Evolutionary conservation across 768 basidiomycete species (phyloP).

Genomic region (Lactarius psammicola): DNA sequence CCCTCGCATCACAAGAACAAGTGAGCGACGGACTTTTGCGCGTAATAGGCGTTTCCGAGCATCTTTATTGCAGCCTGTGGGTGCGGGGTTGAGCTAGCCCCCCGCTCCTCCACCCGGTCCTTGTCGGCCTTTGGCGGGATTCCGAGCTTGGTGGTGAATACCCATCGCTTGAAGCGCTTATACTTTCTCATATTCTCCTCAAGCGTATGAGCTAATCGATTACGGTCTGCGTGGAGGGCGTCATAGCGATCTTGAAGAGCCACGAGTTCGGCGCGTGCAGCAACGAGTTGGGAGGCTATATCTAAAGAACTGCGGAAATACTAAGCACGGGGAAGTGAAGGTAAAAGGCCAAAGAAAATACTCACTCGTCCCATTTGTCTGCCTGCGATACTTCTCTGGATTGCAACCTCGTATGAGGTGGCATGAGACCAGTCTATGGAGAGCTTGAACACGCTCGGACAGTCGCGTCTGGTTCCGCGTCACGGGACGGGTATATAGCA

Average conservation of each 20-base stretch:
- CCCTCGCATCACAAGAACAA: background rate
- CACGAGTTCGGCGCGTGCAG: conserved; percentile 13
- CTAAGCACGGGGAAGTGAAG: background rate
- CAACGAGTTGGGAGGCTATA: conserved; percentile 5
- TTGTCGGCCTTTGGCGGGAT: background rate
- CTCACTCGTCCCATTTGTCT: background rate
- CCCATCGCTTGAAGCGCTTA: conserved; percentile 22
- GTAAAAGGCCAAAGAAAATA: too few species aligned
- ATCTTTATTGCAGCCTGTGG: conserved; percentile 6
- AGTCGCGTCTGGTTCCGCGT: background rate
- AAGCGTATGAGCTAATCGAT: background rate
- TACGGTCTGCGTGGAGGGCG: conserved; percentile 17
- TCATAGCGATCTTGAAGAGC: conserved; percentile 19
- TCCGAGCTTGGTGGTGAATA: background rate
- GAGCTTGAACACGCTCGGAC: background rate
- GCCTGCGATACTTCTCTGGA: background rate
- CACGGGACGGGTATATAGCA: background rate
- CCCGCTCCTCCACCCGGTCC: background rate
- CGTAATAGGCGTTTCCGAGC: conserved; percentile 17
- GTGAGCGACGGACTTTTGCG: conserved; percentile 11
- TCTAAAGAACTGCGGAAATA: conserved; percentile 5
- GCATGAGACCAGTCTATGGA: conserved; percentile 1
- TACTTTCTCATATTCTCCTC: conserved; percentile 14
- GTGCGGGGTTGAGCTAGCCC: background rate
- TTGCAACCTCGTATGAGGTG: background rate